phyloP scores from a whole-genome alignment of 306 rosid species.

The Nissolia schottii region DNA sequence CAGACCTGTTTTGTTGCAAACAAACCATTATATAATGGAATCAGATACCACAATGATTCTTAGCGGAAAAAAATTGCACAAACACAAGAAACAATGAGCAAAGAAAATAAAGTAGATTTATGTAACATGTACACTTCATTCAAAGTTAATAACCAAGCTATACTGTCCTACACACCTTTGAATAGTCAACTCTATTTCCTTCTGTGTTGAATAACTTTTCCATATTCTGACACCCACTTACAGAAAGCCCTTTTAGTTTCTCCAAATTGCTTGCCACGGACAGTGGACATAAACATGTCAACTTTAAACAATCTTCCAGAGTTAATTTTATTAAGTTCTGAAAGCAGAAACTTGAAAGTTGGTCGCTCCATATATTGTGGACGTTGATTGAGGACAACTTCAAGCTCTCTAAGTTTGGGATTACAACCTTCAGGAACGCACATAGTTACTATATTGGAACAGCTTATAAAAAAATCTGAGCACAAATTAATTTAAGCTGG shows the following conservation, averaged over 20 bases:
- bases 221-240: slow-evolving; percentile 19
- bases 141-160: no score
- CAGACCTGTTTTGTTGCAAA: no score
- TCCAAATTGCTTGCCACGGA: slow-evolving; percentile 9
- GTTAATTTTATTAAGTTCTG: not conserved
- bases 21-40: no score
- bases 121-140: no score
- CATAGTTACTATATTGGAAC: not conserved
- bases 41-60: no score
- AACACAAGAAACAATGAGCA: no score
- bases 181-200: no score
- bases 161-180: no score
- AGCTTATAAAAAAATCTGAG: no score
- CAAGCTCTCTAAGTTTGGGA: slow-evolving; percentile 23
- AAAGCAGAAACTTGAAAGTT: not conserved
- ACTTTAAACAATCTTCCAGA: not conserved
- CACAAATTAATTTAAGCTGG: not conserved
- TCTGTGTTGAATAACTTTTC: not conserved
- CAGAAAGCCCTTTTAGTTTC: slow-evolving; percentile 19
- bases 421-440: not conserved
- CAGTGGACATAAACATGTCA: not conserved
- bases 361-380: not conserved
- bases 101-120: no score
- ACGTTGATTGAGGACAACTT: not conserved
- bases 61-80: no score